phyloP scores from a whole-genome alignment of 352 stramenopile genomes.

The Phytophthora pisi region DNA sequence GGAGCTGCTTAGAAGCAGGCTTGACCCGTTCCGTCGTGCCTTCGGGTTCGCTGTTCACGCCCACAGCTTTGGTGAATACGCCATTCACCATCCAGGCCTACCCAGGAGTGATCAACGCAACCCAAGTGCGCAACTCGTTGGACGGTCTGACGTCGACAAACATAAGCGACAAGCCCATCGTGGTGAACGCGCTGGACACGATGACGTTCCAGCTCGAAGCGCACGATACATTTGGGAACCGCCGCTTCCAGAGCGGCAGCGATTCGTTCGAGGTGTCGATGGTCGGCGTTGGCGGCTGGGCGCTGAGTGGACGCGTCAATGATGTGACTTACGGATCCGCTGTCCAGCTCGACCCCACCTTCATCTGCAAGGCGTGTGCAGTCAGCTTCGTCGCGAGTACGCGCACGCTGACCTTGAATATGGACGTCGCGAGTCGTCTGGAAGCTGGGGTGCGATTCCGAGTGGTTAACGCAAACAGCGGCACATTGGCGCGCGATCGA shows the following conservation, averaged over 20 bases:
- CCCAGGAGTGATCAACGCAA: constrained; percentile 70
- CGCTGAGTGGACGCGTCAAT: constrained; percentile 85
- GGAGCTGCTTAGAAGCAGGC: constrained; percentile 51
- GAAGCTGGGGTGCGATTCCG: constrained; percentile 65
- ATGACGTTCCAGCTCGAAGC: constrained; percentile 85
- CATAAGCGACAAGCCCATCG: constrained; percentile 21
- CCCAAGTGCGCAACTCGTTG: constrained; percentile 63
- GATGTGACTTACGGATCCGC: constrained; percentile 55
- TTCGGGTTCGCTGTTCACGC: constrained; percentile 43
- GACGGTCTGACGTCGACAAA: constrained; percentile 56
- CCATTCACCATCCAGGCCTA: constrained; percentile 75
- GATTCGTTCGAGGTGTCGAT: constrained; percentile 87
- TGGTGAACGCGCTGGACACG: constrained; percentile 50
- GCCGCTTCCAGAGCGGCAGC: constrained; percentile 85
- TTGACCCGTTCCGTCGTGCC: constrained; percentile 31
- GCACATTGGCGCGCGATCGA: constrained; percentile 47
- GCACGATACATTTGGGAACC: constrained; percentile 79
- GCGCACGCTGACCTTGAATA: constrained; percentile 60
- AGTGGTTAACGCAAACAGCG: constrained; percentile 65
- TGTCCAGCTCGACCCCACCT: constrained; percentile 49
- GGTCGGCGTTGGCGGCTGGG: constrained; percentile 85
- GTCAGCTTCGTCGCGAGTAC: constrained; percentile 47
- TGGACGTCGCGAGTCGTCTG: constrained; percentile 61
- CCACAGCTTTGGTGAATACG: constrained; percentile 47
- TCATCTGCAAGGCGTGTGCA: constrained; percentile 64